phyloP scores from a whole-genome alignment of 768 basidiomycete species.

The Epithele typhae region DNA sequence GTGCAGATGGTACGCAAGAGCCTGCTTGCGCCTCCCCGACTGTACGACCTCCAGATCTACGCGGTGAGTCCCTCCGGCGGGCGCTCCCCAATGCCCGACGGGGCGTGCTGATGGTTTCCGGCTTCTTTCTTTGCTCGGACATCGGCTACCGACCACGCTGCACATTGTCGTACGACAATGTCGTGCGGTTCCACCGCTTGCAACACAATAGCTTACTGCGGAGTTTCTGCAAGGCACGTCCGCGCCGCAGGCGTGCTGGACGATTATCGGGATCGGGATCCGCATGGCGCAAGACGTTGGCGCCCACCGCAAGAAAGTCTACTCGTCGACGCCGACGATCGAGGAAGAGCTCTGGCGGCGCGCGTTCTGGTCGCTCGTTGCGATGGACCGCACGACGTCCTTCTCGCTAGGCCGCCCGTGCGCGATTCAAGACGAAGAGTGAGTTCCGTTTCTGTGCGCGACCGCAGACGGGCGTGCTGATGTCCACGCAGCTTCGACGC shows the following conservation, averaged over 20 bases:
- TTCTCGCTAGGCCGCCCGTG: slow-evolving; percentile 62
- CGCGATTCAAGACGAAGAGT: slow-evolving; percentile 74
- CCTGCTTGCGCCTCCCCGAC: slow-evolving; percentile 48
- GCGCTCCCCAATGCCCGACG: too few species aligned
- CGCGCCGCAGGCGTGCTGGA: slow-evolving; percentile 52
- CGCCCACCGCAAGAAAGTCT: slow-evolving; percentile 52
- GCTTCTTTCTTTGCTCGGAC: background rate
- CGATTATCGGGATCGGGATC: slow-evolving; percentile 56
- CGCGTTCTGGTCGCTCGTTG: slow-evolving; percentile 55
- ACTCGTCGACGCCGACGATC: slow-evolving; percentile 34
- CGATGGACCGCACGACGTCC: slow-evolving; percentile 43
- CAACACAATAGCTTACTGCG: slow-evolving; percentile 30
- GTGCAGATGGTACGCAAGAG: slow-evolving; percentile 58
- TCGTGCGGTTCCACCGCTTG: too few species aligned
- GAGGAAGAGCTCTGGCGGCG: slow-evolving; percentile 77
- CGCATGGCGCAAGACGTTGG: slow-evolving; percentile 74
- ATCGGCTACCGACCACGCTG: too few species aligned
- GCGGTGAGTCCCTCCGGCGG: slow-evolving; percentile 41
- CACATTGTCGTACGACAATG: too few species aligned
- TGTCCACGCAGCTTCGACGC: slow-evolving; percentile 55
- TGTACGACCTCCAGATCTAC: slow-evolving; percentile 72
- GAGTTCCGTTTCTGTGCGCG: slow-evolving; percentile 23
- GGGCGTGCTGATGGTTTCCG: background rate
- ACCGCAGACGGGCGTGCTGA: background rate
- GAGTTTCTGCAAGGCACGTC: slow-evolving; percentile 40